phyloP scores from a whole-genome alignment of 345 rosid species.

The Pseudoturritis turrita region DNA sequence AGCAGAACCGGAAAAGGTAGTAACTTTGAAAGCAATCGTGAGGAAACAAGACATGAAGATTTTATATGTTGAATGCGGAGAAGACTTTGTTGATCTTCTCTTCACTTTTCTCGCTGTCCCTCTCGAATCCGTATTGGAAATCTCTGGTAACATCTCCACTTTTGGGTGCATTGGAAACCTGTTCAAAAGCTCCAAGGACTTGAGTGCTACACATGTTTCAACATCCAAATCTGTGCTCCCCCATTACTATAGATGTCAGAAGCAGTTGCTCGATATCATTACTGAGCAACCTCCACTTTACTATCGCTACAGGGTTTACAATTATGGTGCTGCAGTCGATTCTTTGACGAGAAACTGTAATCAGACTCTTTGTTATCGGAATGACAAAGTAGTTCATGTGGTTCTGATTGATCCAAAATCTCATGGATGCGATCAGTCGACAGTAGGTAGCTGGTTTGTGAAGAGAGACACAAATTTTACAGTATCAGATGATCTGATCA shows the following conservation, averaged over 20 bases:
- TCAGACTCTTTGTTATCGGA: background rate
- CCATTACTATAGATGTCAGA: background rate
- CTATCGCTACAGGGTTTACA: background rate
- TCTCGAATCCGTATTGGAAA: background rate
- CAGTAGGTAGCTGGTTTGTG: too few species aligned
- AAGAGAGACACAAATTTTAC: background rate
- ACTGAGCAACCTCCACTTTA: background rate
- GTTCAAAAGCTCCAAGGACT: background rate
- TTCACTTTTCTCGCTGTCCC: background rate
- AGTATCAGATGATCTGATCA: background rate
- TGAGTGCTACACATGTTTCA: background rate
- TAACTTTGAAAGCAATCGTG: background rate
- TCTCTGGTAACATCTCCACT: background rate
- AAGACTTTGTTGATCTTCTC: conserved; percentile 14
- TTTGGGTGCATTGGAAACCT: conserved; percentile 9
- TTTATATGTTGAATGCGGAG: background rate
- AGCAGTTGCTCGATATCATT: background rate
- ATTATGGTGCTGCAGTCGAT: background rate
- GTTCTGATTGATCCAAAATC: background rate
- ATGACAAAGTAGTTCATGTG: background rate
- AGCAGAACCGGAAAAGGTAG: background rate
- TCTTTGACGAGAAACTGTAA: too few species aligned
- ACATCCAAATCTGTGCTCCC: background rate
- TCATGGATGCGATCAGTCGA: too few species aligned
- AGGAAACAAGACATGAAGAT: background rate